Percentiles rank a stretch among this genome's conserved stretches.
Evolutionary conservation across 2,329 filamentous ascomycete genomes (phyloP).

Genomic region (Cladosporium phlei): DNA sequence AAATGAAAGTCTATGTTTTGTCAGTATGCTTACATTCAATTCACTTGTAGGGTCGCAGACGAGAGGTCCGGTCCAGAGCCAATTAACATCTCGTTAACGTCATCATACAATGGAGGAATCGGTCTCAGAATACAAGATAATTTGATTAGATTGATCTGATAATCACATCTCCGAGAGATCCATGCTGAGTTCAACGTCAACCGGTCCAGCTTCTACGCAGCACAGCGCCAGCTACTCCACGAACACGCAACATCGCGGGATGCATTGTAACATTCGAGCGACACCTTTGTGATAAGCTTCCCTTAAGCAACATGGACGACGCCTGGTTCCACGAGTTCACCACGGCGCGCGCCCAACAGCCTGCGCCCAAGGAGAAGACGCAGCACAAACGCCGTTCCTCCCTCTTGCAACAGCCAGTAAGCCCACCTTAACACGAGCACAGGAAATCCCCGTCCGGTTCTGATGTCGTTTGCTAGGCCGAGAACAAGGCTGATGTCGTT

Average conservation of each 20-base stretch:
- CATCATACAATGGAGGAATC: background rate
- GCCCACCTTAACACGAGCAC: slow-evolving; percentile 23
- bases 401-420: slow-evolving; percentile 55
- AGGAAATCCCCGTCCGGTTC: slow-evolving; percentile 25
- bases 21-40: background rate
- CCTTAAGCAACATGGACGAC: slow-evolving; percentile 52
- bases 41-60: too few relatives aligned
- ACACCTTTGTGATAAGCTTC: too few relatives aligned
- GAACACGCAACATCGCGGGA: slow-evolving; percentile 9
- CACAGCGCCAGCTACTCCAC: background rate
- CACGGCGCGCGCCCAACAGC: slow-evolving; percentile 50
- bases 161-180: slow-evolving; percentile 2
- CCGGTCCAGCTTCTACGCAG: background rate
- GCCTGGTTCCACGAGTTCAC: slow-evolving; percentile 70
- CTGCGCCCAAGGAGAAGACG: slow-evolving; percentile 46
- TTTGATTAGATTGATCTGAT: too few relatives aligned
- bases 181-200: background rate
- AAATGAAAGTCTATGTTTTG: too few relatives aligned
- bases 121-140: too few relatives aligned
- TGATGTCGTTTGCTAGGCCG: slow-evolving; percentile 48
- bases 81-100: slow-evolving; percentile 12
- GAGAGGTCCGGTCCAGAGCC: background rate
- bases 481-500: slow-evolving; percentile 50
- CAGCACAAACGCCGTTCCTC: slow-evolving; percentile 65
- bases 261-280: too few relatives aligned